Evolutionary conservation across 148 eudicot genomes (phyloP), one percentile per base, ranked within the genome.

Genomic region (Rhododendron williamsianum): DNA sequence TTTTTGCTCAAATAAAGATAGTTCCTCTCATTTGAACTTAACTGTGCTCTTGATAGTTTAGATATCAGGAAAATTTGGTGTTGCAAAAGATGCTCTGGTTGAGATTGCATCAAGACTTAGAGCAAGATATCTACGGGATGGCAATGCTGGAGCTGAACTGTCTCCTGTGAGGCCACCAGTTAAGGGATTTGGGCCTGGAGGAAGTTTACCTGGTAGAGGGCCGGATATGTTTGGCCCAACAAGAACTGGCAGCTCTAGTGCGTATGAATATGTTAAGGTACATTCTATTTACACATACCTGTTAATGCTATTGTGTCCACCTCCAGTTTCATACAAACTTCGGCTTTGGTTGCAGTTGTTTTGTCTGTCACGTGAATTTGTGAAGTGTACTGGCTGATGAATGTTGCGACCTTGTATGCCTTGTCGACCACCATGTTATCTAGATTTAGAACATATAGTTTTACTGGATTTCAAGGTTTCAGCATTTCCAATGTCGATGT

Each of bases 31-130:
- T 81, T 69, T 76, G 21, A 63, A 46, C 81, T 83, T 84, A 63
- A 27, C 16, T 7, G 56, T 74, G 78, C 69, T 85, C 83, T 38
- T 82, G 81, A 74, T 60, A 30, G 18, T 60, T 83, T 84, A 94
- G 98, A 91, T 94, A 85, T 91, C 98, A 83, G 98, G 96, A 83
- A 93, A 90, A 84, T 88, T 91, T 81, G 91, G 88, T 38, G 92
- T 92, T 65, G 96, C 93, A 48, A 93, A 91, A 88, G 98, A 92
- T 91, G 96, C 95, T 83, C 84, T 94, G 74, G 91, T 88, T 81
- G 98, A 94, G 90, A 89, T 94, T 85, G 91, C 90, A 81, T 91
- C 92, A 78, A 93, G 98, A 85, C 89, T 93, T 81, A 90, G 98
- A 89, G 88, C 87, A 56, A 91, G 98, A 89, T 91, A 87, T 88